These are phyloP conservation scores for Acorus gramineus DNA, from an alignment of 106 monocot genomes.

Conservation along the genomic window DNA sequence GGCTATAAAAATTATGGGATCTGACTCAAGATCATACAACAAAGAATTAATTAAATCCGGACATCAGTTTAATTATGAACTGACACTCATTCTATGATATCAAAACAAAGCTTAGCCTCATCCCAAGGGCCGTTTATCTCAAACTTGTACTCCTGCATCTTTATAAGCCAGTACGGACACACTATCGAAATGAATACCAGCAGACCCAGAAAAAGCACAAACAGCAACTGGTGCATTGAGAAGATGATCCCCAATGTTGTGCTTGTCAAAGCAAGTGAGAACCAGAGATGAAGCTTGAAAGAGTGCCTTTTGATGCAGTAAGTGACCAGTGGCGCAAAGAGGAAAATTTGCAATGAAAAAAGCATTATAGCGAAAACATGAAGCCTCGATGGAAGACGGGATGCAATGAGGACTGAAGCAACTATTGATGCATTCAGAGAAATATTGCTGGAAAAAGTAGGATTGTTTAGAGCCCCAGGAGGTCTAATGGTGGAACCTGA, in stretches of 20 bases:
- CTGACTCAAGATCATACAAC: too few relatives aligned
- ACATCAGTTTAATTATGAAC: background rate
- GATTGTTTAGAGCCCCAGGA: constrained; percentile 58
- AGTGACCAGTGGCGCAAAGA: constrained; percentile 58
- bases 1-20: too few relatives aligned
- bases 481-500: constrained; percentile 54
- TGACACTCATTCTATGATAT: constrained; percentile 62
- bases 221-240: constrained; percentile 51
- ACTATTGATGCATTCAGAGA: constrained; percentile 94
- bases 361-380: constrained; percentile 87
- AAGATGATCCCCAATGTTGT: constrained; percentile 45
- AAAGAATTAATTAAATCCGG: too few relatives aligned
- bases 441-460: constrained; percentile 53
- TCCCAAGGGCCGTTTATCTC: constrained; percentile 99
- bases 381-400: constrained; percentile 76
- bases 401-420: constrained; percentile 83
- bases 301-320: constrained; percentile 69
- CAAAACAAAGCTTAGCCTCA: constrained; percentile 97
- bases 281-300: constrained; percentile 39
- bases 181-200: constrained; percentile 61
- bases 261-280: constrained; percentile 50
- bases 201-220: constrained; percentile 40
- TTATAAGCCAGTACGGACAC: constrained; percentile 94
- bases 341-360: constrained; percentile 84
- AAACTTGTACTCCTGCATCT: constrained; percentile 98